phyloP scores from a whole-genome alignment of 78 protist genomes.

The Speleostelium caveatum region DNA sequence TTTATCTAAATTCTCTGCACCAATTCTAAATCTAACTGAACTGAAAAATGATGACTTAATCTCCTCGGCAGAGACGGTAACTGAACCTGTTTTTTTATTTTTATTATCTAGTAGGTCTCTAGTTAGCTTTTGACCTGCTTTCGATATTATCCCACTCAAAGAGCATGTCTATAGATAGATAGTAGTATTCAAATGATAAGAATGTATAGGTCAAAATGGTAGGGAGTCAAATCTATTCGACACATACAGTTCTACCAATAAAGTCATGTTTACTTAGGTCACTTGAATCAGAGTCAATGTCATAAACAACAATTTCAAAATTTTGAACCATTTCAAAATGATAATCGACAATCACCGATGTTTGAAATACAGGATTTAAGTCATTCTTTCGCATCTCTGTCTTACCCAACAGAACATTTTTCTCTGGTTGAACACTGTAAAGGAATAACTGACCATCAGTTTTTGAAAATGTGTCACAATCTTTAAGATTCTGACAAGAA shows the following conservation, averaged over 20 bases:
- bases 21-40: not conserved
- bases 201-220: not conserved
- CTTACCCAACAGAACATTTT: conserved; percentile 31
- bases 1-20: conserved; percentile 34
- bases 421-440: not conserved
- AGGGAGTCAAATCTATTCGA: too few species aligned
- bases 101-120: not conserved
- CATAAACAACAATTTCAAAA: conserved; percentile 36
- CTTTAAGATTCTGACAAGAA: not conserved
- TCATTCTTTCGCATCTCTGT: conserved; percentile 66
- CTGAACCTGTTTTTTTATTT: conserved; percentile 20
- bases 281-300: conserved; percentile 44
- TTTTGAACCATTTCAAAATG: conserved; percentile 79
- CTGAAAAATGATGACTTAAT: not conserved
- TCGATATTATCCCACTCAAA: conserved; percentile 36
- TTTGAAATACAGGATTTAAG: conserved; percentile 59
- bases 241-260: conserved; percentile 33
- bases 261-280: conserved; percentile 32
- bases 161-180: conserved; percentile 1
- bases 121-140: conserved; percentile 27
- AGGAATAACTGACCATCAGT: conserved; percentile 6
- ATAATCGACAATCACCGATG: conserved; percentile 44
- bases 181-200: not conserved
- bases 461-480: not conserved
- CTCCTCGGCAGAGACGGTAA: conserved; percentile 22